Conservation (phyloP, 2,329 filamentous ascomycete genomes). For the Phoma sp. region DNA sequence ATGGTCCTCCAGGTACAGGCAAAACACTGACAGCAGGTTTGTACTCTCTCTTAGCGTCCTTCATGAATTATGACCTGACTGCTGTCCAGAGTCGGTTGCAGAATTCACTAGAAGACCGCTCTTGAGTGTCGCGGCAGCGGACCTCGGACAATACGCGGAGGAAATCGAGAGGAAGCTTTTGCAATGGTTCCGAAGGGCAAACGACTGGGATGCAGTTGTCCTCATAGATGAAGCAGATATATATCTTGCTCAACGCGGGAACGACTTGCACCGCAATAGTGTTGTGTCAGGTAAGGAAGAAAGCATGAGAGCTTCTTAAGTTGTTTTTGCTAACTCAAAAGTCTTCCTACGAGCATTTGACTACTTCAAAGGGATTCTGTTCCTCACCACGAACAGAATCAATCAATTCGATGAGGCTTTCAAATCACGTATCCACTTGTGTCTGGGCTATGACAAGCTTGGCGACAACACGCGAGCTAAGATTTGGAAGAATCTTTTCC, state of each 20-base stretch:
- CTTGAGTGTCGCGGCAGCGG: slow-evolving; percentile 23
- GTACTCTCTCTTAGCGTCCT: background rate
- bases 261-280: slow-evolving; percentile 40
- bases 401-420: slow-evolving; percentile 84
- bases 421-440: slow-evolving; percentile 83
- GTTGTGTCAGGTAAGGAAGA: slow-evolving; percentile 29
- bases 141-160: slow-evolving; percentile 22
- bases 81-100: slow-evolving; percentile 25
- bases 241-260: slow-evolving; percentile 41
- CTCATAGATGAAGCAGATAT: slow-evolving; percentile 49
- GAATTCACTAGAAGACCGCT: slow-evolving; percentile 32
- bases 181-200: slow-evolving; percentile 21
- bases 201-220: slow-evolving; percentile 33
- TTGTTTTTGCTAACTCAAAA: background rate
- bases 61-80: background rate
- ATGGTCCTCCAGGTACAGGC: slow-evolving; percentile 88
- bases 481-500: slow-evolving; percentile 36
- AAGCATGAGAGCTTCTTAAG: background rate
- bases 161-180: slow-evolving; percentile 21
- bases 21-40: slow-evolving; percentile 72
- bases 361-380: slow-evolving; percentile 50
- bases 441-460: slow-evolving; percentile 66
- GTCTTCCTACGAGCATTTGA: slow-evolving; percentile 47
- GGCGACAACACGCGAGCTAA: slow-evolving; percentile 1
- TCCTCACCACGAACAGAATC: slow-evolving; percentile 42